Percentiles rank a stretch among this genome's conserved stretches.
phyloP scores from a whole-genome alignment of 129 eudicot genomes.

The Rutidosis leptorrhynchoides region DNA sequence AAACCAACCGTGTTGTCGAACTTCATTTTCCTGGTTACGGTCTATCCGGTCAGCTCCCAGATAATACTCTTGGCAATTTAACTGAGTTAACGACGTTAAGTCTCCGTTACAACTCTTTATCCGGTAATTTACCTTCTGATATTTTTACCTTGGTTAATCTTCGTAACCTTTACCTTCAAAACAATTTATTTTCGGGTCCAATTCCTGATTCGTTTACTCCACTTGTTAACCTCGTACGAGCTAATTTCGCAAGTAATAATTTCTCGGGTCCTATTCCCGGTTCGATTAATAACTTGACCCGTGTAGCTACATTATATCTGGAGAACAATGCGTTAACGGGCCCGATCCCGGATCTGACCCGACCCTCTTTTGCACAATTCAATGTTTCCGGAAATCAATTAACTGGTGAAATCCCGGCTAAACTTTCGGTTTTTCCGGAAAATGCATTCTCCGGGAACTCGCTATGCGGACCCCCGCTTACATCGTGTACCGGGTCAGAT shows the following conservation, averaged over 20 bases:
- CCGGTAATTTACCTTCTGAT: slow-evolving; percentile 56
- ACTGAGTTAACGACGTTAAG: slow-evolving; percentile 55
- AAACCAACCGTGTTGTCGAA: slow-evolving; percentile 51
- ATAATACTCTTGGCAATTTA: slow-evolving; percentile 47
- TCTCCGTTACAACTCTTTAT: slow-evolving; percentile 72
- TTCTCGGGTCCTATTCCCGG: slow-evolving; percentile 54
- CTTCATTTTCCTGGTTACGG: slow-evolving; percentile 80
- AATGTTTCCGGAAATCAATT: slow-evolving; percentile 63
- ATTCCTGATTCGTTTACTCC: slow-evolving; percentile 49
- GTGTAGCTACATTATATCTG: slow-evolving; percentile 61
- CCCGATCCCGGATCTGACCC: slow-evolving; percentile 53
- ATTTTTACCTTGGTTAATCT: slow-evolving; percentile 41
- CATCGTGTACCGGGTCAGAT: slow-evolving; percentile 35
- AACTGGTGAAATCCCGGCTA: slow-evolving; percentile 52
- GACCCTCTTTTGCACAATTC: slow-evolving; percentile 43
- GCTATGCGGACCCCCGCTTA: slow-evolving; percentile 65
- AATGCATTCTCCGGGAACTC: slow-evolving; percentile 55
- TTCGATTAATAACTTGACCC: slow-evolving; percentile 43
- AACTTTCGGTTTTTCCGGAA: slow-evolving; percentile 34
- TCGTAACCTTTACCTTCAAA: slow-evolving; percentile 62
- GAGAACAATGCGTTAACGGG: slow-evolving; percentile 55
- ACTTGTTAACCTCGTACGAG: slow-evolving; percentile 47
- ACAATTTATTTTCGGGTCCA: slow-evolving; percentile 52
- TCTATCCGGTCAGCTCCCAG: slow-evolving; percentile 66
- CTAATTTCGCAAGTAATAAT: slow-evolving; percentile 53